Conservation (phyloP, 1,139 yeast genomes). For the Pichia sp. region DNA sequence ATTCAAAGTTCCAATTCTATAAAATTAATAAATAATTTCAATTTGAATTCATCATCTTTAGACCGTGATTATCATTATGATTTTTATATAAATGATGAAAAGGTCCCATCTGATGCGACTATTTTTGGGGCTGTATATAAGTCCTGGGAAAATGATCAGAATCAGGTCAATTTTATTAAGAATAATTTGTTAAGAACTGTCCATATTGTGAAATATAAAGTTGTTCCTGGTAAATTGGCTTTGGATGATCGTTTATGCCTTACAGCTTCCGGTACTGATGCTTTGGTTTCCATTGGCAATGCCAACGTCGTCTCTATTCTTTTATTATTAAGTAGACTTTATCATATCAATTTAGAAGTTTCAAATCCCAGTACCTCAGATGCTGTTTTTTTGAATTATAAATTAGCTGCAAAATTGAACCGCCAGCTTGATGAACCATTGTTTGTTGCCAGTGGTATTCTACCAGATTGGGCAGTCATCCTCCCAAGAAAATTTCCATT, state of each 20-base stretch:
- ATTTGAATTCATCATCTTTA: constrained; percentile 21
- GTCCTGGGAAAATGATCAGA: constrained; percentile 37
- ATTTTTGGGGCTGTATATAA: constrained; percentile 74
- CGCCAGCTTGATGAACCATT: constrained; percentile 88
- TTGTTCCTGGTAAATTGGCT: constrained; percentile 30
- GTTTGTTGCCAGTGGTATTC: constrained; percentile 77
- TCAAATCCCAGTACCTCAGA: constrained; percentile 35
- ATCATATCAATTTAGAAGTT: constrained; percentile 38
- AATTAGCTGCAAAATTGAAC: constrained; percentile 78
- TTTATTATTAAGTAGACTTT: constrained; percentile 49
- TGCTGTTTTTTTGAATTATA: constrained; percentile 64
- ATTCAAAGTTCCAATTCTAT: constrained; percentile 32
- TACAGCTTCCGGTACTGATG: constrained; percentile 30
- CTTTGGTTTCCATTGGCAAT: constrained; percentile 34
- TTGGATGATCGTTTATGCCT: constrained; percentile 23
- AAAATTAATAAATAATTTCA: constrained; percentile 1
- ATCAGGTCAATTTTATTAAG: constrained; percentile 23
- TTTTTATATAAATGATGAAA: constrained; percentile 56
- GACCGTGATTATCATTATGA: constrained; percentile 41
- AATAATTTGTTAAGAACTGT: constrained; percentile 39
- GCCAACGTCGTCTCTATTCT: constrained; percentile 44
- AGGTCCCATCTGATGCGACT: constrained; percentile 64
- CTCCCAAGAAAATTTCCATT: constrained; percentile 73
- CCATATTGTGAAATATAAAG: constrained; percentile 50
- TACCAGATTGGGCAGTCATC: constrained; percentile 82